These are phyloP conservation scores for Isabelozyma heimii DNA, from an alignment of 805 yeast genomes.

Conservation along the genomic window DNA sequence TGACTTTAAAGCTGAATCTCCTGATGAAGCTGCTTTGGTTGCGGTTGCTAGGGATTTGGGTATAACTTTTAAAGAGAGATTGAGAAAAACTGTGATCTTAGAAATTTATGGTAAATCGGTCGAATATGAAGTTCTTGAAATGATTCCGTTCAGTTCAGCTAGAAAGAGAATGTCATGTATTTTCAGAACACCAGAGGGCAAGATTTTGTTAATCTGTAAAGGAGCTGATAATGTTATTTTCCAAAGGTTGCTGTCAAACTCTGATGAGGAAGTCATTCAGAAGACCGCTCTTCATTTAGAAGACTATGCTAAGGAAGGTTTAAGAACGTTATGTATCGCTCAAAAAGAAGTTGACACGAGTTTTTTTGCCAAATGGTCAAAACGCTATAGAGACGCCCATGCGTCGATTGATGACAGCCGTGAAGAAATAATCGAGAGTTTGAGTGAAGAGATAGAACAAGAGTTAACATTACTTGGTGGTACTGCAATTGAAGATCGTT, in stretches of 20 bases:
- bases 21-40: conserved; percentile 82
- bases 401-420: conserved; percentile 54
- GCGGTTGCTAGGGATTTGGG: conserved; percentile 74
- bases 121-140: conserved; percentile 50
- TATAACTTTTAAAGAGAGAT: conserved; percentile 54
- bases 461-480: conserved; percentile 64
- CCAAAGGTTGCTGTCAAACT: conserved; percentile 33
- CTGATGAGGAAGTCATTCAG: conserved; percentile 45
- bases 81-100: conserved; percentile 45
- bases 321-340: conserved; percentile 74
- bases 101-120: conserved; percentile 44
- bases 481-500: conserved; percentile 77
- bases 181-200: conserved; percentile 42
- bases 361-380: conserved; percentile 54
- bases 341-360: conserved; percentile 45
- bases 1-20: conserved; percentile 74
- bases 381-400: conserved; percentile 54
- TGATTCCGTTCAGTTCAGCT: conserved; percentile 64
- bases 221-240: conserved; percentile 79
- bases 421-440: conserved; percentile 52
- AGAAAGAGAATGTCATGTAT: conserved; percentile 80
- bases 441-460: conserved; percentile 59
- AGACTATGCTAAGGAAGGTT: conserved; percentile 72
- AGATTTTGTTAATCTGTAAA: conserved; percentile 52
- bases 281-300: conserved; percentile 64